These are phyloP conservation scores for Podaxis sp. DNA, from an alignment of 768 basidiomycete species.

Conservation along the genomic window DNA sequence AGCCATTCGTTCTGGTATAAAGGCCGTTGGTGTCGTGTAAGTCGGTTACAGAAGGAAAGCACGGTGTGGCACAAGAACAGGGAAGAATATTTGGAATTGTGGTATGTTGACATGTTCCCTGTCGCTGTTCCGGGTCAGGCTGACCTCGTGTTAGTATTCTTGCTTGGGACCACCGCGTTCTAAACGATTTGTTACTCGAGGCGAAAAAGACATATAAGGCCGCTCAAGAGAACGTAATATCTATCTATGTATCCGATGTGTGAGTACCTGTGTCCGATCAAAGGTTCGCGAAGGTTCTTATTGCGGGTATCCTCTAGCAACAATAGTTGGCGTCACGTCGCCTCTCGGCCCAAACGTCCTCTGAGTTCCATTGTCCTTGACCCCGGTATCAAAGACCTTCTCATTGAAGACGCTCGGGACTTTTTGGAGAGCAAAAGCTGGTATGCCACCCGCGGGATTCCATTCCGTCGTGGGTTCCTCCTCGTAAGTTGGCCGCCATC, in stretches of 20 bases:
- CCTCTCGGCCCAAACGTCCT: constrained; percentile 63
- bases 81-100: constrained; percentile 41
- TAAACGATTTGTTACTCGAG: constrained; percentile 55
- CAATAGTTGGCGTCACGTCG: constrained; percentile 54
- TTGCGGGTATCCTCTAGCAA: background rate
- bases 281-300: background rate
- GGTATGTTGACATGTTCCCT: constrained; percentile 30
- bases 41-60: constrained; percentile 34
- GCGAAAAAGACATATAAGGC: constrained; percentile 51
- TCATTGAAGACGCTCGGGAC: constrained; percentile 69
- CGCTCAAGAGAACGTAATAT: constrained; percentile 50
- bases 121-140: background rate
- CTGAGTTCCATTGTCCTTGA: constrained; percentile 70
- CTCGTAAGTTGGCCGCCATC: constrained; percentile 31
- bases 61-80: constrained; percentile 31
- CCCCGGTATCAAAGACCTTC: constrained; percentile 61
- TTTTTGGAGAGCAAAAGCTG: constrained; percentile 69
- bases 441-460: constrained; percentile 78
- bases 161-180: constrained; percentile 40
- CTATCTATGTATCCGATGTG: constrained; percentile 51
- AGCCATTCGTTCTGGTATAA: constrained; percentile 51
- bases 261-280: constrained; percentile 18
- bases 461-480: constrained; percentile 80
- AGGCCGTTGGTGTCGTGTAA: constrained; percentile 40
- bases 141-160: constrained; percentile 43